phyloP scores from a whole-genome alignment of 345 rosid genomes.

The Anacardium occidentale region DNA sequence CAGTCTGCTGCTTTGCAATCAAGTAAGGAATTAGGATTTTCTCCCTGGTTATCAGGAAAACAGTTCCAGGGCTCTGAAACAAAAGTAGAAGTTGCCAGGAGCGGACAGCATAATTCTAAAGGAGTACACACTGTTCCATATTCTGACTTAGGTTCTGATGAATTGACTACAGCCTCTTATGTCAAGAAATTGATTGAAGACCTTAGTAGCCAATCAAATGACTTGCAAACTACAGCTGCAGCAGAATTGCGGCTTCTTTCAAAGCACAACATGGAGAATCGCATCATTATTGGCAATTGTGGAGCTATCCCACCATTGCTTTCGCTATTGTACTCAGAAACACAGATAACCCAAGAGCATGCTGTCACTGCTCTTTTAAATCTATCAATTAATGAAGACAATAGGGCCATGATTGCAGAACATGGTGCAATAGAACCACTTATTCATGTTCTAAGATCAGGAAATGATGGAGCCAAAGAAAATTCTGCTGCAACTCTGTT shows the following conservation, averaged over 20 bases:
- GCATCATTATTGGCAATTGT: constrained; percentile 55
- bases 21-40: constrained; percentile 41
- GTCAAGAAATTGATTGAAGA: constrained; percentile 58
- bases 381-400: constrained; percentile 76
- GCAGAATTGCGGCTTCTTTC: constrained; percentile 81
- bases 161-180: constrained; percentile 44
- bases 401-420: constrained; percentile 70
- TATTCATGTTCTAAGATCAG: constrained; percentile 68
- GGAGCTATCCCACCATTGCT: constrained; percentile 72
- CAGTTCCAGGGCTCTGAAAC: constrained; percentile 32
- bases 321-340: constrained; percentile 64
- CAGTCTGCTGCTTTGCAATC: constrained; percentile 28
- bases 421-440: constrained; percentile 77
- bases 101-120: constrained; percentile 26
- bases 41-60: constrained; percentile 38
- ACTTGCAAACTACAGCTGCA: constrained; percentile 63
- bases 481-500: constrained; percentile 86
- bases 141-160: constrained; percentile 43
- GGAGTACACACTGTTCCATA: constrained; percentile 29
- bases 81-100: constrained; percentile 34
- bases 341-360: constrained; percentile 74
- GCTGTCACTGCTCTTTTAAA: constrained; percentile 87
- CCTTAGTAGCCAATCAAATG: constrained; percentile 55
- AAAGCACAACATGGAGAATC: constrained; percentile 65
- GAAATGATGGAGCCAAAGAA: constrained; percentile 80